phyloP scores from a whole-genome alignment of 371 early-diverging fungal genomes.

The Gilbertella persicaria region DNA sequence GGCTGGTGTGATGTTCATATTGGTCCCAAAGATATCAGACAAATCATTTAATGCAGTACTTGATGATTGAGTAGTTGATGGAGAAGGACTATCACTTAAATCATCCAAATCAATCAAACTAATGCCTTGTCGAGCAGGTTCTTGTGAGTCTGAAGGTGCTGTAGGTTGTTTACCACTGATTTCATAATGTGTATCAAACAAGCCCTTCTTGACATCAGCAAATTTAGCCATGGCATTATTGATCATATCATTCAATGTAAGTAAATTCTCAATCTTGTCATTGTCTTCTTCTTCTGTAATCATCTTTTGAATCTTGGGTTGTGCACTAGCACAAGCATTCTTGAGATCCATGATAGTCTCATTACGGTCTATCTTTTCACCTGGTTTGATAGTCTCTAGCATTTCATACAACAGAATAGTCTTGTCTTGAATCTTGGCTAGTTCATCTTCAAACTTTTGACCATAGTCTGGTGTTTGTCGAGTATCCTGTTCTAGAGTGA shows the following conservation, averaged over 20 bases:
- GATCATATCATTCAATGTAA: conserved; percentile 86
- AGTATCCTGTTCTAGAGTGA: conserved; percentile 60
- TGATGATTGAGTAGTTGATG: conserved; percentile 9
- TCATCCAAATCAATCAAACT: conserved; percentile 73
- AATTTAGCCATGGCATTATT: conserved; percentile 79
- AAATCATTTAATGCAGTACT: conserved; percentile 31
- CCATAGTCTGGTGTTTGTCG: conserved; percentile 83
- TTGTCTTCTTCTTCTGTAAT: conserved; percentile 52
- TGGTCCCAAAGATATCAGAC: conserved; percentile 42
- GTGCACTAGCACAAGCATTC: conserved; percentile 60
- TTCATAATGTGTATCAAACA: conserved; percentile 49
- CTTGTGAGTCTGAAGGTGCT: conserved; percentile 13
- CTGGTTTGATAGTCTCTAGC: conserved; percentile 67
- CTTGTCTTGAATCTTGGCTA: conserved; percentile 81
- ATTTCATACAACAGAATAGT: conserved; percentile 78
- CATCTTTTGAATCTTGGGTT: conserved; percentile 78
- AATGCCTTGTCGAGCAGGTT: conserved; percentile 37
- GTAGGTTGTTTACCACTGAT: conserved; percentile 43
- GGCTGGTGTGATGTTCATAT: conserved; percentile 8
- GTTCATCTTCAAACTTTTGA: conserved; percentile 79
- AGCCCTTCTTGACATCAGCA: conserved; percentile 66
- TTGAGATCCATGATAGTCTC: conserved; percentile 61
- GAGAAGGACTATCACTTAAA: conserved; percentile 2
- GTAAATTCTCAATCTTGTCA: conserved; percentile 55
- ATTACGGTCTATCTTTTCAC: conserved; percentile 62